Evolutionary conservation across 2,329 filamentous ascomycete genomes (phyloP), one percentile per base, ranked within the genome.

Genomic region (Colletotrichum zoysiae): DNA sequence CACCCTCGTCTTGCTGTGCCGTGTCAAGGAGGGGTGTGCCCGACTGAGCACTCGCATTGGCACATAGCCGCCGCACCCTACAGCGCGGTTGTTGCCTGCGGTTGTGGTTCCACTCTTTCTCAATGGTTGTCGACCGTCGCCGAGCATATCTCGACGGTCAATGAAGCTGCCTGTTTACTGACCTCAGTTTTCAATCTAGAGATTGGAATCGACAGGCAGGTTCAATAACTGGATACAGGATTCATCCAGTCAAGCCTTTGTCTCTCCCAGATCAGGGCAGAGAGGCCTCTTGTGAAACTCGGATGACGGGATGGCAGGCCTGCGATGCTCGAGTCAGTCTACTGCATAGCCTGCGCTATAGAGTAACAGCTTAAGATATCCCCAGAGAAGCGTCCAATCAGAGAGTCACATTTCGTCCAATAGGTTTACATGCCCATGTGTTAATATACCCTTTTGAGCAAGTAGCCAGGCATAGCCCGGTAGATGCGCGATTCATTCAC

Each of bases 171-270:
- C 6, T 30, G 8, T 14, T 9, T 18, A 30, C 14, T 18, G 20
- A 3, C 5, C 11, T 7, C 3, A 30, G 16, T 30, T 4, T 14
- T 12, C 5, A 33, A 30, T 30, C 12, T 2, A 30, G 6, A 53
- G 3, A 2, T 16, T 12, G 2, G 5, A 9, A 16, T 38, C 12
- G 5, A 7, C 6, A 8, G 1, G 1, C 5, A 20, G 3, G 11
- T 4, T 23, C 33, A 7, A 8, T 1, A 56, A 5, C 9, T 1
- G 12, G 14, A 6, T 23, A n/a, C 11, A 11, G n/a, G 2, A 38
- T 38, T 38, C 12, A 9, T 33, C 18, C 50, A 9, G 16, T 3
- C 6, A 11, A 33, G 50, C 16, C 26, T 30, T 20, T 18, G 26
- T 3, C 50, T 53, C 14, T 53, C 26, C 14, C 9, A 30, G 7